These are phyloP conservation scores for Termitomyces sp. DNA, from an alignment of 768 basidiomycete genomes.

Conservation along the genomic window DNA sequence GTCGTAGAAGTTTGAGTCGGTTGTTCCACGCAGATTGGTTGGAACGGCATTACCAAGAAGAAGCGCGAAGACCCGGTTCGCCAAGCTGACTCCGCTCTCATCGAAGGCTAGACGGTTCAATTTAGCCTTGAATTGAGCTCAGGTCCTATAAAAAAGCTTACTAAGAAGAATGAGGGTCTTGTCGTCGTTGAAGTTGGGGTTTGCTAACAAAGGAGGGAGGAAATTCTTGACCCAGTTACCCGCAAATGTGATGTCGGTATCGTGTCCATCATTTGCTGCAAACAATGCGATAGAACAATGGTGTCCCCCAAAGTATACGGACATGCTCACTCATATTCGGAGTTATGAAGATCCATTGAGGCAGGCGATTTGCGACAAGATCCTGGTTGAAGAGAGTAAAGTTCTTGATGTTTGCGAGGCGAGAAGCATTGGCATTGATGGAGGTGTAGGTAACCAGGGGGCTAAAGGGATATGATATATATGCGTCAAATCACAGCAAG, in stretches of 20 bases:
- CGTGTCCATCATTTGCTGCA: slow-evolving; percentile 48
- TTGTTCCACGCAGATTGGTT: slow-evolving; percentile 31
- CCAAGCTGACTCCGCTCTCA: slow-evolving; percentile 36
- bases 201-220: slow-evolving; percentile 43
- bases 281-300: neutral
- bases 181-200: slow-evolving; percentile 47
- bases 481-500: neutral
- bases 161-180: slow-evolving; percentile 52
- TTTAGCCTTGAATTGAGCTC: neutral
- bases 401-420: slow-evolving; percentile 43
- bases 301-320: neutral
- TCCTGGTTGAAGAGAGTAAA: slow-evolving; percentile 61
- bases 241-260: slow-evolving; percentile 48
- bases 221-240: slow-evolving; percentile 42
- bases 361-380: slow-evolving; percentile 40
- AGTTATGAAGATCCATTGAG: slow-evolving; percentile 59
- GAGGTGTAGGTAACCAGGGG: slow-evolving; percentile 48
- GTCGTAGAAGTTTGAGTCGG: slow-evolving; percentile 51
- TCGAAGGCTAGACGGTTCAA: slow-evolving; percentile 38
- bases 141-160: neutral
- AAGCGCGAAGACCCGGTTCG: slow-evolving; percentile 42
- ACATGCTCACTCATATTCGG: slow-evolving; percentile 40
- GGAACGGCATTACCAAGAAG: slow-evolving; percentile 43
- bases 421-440: slow-evolving; percentile 33
- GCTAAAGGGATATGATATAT: slow-evolving; percentile 6